These are phyloP conservation scores for Alternaria burnsii DNA, from an alignment of 2,329 filamentous ascomycete genomes.

Conservation along the genomic window DNA sequence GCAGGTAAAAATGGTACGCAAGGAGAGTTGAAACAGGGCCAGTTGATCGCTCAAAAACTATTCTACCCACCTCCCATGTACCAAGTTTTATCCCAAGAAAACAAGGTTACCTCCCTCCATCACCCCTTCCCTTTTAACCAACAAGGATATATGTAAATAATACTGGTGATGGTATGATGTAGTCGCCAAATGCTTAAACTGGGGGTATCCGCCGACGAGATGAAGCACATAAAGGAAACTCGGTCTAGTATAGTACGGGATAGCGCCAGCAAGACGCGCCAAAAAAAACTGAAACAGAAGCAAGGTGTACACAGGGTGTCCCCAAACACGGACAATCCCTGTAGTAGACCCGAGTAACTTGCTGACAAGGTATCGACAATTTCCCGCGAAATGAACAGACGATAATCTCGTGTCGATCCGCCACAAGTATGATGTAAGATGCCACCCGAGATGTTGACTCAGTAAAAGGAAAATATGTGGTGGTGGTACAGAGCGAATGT, in stretches of 20 bases:
- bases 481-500: conserved; percentile 35
- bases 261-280: conserved; percentile 20
- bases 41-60: conserved; percentile 31
- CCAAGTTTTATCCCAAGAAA: conserved; percentile 20
- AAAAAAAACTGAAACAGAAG: conserved; percentile 28
- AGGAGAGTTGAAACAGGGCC: conserved; percentile 7
- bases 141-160: conserved; percentile 22
- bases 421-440: conserved; percentile 32
- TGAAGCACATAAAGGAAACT: conserved; percentile 34
- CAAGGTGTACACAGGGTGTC: conserved; percentile 18
- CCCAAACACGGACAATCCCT: conserved; percentile 13
- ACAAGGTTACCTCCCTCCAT: conserved; percentile 8
- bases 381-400: conserved; percentile 24
- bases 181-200: conserved; percentile 48
- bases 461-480: conserved; percentile 29
- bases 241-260: conserved; percentile 46
- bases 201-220: conserved; percentile 46
- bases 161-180: conserved; percentile 24
- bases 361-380: conserved; percentile 21
- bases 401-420: conserved; percentile 19
- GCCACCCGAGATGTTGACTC: conserved; percentile 35
- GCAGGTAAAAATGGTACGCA: conserved; percentile 10
- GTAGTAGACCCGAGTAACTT: conserved; percentile 9
- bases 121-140: conserved; percentile 22
- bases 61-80: conserved; percentile 17